A percentile compares a stretch with the other conserved stretches of the same genome.
phyloP scores from a whole-genome alignment of 1,284 basidiomycete genomes.

The Tylopilus sp. region DNA sequence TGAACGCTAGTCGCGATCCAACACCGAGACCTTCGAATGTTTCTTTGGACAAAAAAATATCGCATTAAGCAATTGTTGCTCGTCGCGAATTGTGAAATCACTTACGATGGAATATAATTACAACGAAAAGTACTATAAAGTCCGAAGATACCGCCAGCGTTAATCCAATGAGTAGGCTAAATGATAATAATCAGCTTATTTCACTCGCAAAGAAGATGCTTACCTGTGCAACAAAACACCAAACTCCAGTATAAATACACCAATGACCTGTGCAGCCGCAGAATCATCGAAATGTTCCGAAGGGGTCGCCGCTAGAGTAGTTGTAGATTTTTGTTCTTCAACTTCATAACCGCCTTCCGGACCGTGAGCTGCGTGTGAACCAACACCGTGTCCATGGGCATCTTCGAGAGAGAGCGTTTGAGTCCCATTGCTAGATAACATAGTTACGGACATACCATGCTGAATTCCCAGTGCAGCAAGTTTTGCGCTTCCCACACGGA shows the following conservation, averaged over 20 bases:
- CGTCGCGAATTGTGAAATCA: slow-evolving; percentile 15
- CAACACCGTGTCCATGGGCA: slow-evolving; percentile 72
- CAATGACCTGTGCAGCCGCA: slow-evolving; percentile 82
- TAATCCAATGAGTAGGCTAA: slow-evolving; percentile 88
- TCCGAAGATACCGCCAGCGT: slow-evolving; percentile 89
- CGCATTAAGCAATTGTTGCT: slow-evolving; percentile 12
- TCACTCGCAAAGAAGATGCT: background rate
- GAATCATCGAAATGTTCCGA: slow-evolving; percentile 48
- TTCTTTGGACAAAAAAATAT: slow-evolving; percentile 57
- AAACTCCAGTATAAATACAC: slow-evolving; percentile 90
- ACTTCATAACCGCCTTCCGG: slow-evolving; percentile 55
- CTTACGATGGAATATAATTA: slow-evolving; percentile 91
- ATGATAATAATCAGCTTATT: slow-evolving; percentile 4
- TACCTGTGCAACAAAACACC: slow-evolving; percentile 91
- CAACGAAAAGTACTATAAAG: slow-evolving; percentile 91
- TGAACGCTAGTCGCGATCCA: slow-evolving; percentile 84
- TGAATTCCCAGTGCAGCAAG: slow-evolving; percentile 63
- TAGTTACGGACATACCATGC: slow-evolving; percentile 57
- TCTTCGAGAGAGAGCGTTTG: slow-evolving; percentile 50
- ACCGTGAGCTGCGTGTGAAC: slow-evolving; percentile 77
- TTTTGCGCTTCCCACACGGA: slow-evolving; percentile 80
- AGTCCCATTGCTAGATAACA: background rate
- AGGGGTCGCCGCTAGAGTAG: slow-evolving; percentile 35
- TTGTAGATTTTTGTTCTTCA: slow-evolving; percentile 27
- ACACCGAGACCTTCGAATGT: slow-evolving; percentile 94